Evolutionary conservation across 108 stramenopile genomes (phyloP).

Genomic region (Pseudonitzschia pungens): DNA sequence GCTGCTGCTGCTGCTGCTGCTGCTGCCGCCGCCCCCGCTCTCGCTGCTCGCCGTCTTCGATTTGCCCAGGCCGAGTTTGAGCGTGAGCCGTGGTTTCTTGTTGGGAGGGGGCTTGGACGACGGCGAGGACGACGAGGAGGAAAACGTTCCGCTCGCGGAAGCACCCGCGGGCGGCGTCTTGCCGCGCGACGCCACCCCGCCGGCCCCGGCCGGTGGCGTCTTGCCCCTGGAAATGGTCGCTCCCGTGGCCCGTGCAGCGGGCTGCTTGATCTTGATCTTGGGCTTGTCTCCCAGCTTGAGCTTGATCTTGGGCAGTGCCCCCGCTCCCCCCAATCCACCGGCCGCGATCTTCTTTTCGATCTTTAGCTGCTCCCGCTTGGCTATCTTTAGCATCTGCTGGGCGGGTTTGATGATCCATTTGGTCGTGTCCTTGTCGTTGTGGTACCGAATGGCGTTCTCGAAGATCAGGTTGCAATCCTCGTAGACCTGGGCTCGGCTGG

Average conservation of each 20-base stretch:
- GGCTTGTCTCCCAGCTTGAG: slow-evolving; percentile 28
- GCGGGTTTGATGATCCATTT: slow-evolving; percentile 65
- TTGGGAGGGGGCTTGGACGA: slow-evolving; percentile 3
- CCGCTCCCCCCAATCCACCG: background rate
- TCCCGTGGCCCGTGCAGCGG: slow-evolving; percentile 19
- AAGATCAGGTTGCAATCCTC: slow-evolving; percentile 46
- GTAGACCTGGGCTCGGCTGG: slow-evolving; percentile 43
- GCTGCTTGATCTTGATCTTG: slow-evolving; percentile 14
- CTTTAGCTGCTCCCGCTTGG: slow-evolving; percentile 54
- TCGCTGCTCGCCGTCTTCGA: background rate
- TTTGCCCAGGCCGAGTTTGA: slow-evolving; percentile 27
- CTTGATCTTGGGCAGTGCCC: slow-evolving; percentile 11
- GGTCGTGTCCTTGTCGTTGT: slow-evolving; percentile 45
- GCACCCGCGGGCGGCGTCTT: slow-evolving; percentile 8
- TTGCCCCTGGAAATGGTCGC: slow-evolving; percentile 26
- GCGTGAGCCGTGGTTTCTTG: slow-evolving; percentile 39
- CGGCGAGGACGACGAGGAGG: background rate
- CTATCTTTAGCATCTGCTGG: slow-evolving; percentile 62
- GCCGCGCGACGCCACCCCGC: background rate
- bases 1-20: no score
- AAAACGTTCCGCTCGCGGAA: background rate
- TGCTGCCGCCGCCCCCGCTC: background rate
- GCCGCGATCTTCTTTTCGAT: slow-evolving; percentile 35
- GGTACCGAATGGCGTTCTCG: slow-evolving; percentile 74
- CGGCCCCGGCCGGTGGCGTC: slow-evolving; percentile 5